These are phyloP conservation scores for Scutellaria baicalensis DNA, from an alignment of 257 asterid genomes.

Conservation along the genomic window DNA sequence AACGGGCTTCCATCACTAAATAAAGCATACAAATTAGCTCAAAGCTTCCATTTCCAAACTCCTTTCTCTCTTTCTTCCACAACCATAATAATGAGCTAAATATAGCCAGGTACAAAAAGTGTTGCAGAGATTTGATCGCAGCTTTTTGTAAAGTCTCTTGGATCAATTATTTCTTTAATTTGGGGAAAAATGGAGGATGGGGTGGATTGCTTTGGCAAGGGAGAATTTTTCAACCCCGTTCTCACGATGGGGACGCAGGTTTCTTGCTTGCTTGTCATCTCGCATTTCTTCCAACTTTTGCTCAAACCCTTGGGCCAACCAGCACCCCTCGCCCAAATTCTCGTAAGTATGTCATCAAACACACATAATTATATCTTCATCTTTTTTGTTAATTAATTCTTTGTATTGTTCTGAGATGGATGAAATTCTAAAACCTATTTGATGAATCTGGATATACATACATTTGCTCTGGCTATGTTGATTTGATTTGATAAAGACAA, in stretches of 20 bases:
- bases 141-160: neutral
- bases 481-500: neutral
- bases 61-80: no score
- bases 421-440: neutral
- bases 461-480: neutral
- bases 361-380: conserved; percentile 11
- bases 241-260: conserved; percentile 75
- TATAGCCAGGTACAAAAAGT: no score
- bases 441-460: neutral
- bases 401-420: neutral
- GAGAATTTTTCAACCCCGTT: conserved; percentile 74
- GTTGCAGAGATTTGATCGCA: conserved; percentile 2
- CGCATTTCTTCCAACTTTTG: conserved; percentile 79
- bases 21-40: no score
- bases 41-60: no score
- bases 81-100: no score
- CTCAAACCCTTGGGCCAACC: conserved; percentile 90
- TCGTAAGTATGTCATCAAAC: conserved; percentile 81
- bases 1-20: no score
- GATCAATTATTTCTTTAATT: conserved; percentile 9
- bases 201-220: conserved; percentile 24
- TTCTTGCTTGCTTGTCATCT: conserved; percentile 81
- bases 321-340: conserved; percentile 89
- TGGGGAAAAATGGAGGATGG: conserved; percentile 25
- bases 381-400: neutral